Base-by-base conservation (phyloP, 331 rosid genomes). In the Quercus lobata region DNA sequence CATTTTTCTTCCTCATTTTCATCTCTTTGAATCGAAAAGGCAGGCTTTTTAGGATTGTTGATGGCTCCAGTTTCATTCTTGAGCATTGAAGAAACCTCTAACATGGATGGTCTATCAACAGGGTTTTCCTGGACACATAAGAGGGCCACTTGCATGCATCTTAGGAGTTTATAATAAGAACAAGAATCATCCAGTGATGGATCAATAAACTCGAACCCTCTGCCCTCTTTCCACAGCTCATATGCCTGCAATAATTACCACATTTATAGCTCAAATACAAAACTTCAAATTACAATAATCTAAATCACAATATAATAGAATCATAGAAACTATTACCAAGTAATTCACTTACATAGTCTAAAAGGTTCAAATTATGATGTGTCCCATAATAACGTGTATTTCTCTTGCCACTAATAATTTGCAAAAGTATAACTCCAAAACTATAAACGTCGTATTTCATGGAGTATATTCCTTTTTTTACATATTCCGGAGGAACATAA, bases 371-470 rank as follows among this genome's bases (percentile, higher is more conserved):
- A 1, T 30, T 32, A 2, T 84, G 81, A n/a, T 79, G 81, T 1
- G 57, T 65, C 32, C 24, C 49, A 66, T 11, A 66, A 19, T 4
- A 83, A 22, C 82, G 11, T 10, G 94, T 71, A 63, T 66, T 89
- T 54, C 76, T 89, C 68, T 84, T 86, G 62, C 92, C 88, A 4
- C 92, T 86, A 18, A 88, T 91, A 80, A 86, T 91, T 85, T 91
- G 97, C 79, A 30, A 79, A 3, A 49, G 82, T 44, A 4, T 85
- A 84, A 65, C 62, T 80, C 19, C 53, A 84, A 69, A 62, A 1
- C 72, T 88, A 82, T 32, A 82, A 69, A 68, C 37, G 37, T 35
- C 73, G 25, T 4, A 66, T 32, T 66, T 66, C 0, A 54, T 83
- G 2, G 93, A 89, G 25, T 83, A 87, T 9, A 77, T 4, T 7